Evolutionary conservation across 129 eudicot genomes (phyloP), one percentile per base, ranked within the genome.

Genomic region (Lactuca sativa): DNA sequence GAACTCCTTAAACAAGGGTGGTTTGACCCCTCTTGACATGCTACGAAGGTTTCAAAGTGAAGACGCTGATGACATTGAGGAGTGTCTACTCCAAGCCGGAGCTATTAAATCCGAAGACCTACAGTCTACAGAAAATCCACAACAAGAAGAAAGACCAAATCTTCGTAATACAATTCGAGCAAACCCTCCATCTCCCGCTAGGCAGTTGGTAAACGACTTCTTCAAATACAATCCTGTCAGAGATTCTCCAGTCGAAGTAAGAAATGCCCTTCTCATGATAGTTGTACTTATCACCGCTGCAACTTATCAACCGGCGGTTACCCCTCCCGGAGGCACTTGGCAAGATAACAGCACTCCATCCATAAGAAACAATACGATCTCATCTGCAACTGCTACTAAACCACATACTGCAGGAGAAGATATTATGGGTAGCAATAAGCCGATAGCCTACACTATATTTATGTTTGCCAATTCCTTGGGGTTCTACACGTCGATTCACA

Each of bases 271-370:
- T 17, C 72, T 80, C 0, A 74, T 80, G 4, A 68, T 80, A 9
- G 77, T 77, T 14, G 66, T 76, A 33, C 75, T 83, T 15, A 74
- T 83, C 40, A 62, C 72, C 0, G 47, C 84, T 15, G 85, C 78
- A 57, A 79, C 88, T 2, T 83, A 79, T 67, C 84, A 80, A 73
- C 67, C 83, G 1, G 81, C 65, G 1, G 69, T 83, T 33, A 76
- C 63, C 58, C 88, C 88, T 31, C 85, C 85, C 2, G 85, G 88
- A 16, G 82, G 85, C 16, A 56, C 56, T 36, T 80, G 82, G 82
- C 80, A 75, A 48, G 88, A 79, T 0, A 77, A 76, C 54, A 25
- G 4, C 25, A 3, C 34, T 48, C 52, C 76, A 59, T 14, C 59
- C 13, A 4, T 18, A 17, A 44, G 30, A 16, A 43, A 17, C 64